Evolutionary conservation across 768 basidiomycete genomes (phyloP).

Genomic region (Mycena belliarum): DNA sequence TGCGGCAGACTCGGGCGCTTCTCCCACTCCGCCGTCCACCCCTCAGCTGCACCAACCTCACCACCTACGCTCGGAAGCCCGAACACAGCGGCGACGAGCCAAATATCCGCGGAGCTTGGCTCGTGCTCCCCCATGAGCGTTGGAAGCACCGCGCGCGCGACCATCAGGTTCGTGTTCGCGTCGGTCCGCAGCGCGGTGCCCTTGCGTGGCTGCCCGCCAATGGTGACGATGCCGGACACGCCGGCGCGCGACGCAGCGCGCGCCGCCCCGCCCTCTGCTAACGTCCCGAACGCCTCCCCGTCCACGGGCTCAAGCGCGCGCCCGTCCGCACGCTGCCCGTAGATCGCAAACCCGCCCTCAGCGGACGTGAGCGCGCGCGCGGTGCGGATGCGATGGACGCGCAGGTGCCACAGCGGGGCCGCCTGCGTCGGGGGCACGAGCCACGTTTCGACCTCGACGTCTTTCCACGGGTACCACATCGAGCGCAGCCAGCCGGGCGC

Average conservation of each 20-base stretch:
- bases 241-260: constrained; percentile 62
- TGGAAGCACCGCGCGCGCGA: constrained; percentile 66
- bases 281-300: constrained; percentile 47
- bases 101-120: constrained; percentile 42
- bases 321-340: constrained; percentile 64
- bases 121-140: constrained; percentile 55
- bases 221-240: constrained; percentile 59
- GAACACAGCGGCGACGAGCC: constrained; percentile 70
- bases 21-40: constrained; percentile 52
- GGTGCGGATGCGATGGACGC: constrained; percentile 63
- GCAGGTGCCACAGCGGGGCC: constrained; percentile 67
- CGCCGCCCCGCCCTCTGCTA: constrained; percentile 46
- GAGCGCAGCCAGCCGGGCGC: constrained; percentile 53
- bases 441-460: constrained; percentile 75
- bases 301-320: constrained; percentile 55
- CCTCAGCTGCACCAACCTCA: constrained; percentile 37
- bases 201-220: constrained; percentile 34
- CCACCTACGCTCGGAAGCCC: constrained; percentile 49
- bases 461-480: constrained; percentile 76
- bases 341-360: constrained; percentile 72
- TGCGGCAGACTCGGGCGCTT: constrained; percentile 44
- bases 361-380: constrained; percentile 55
- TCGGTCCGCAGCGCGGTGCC: constrained; percentile 60
- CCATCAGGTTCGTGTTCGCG: constrained; percentile 72
- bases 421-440: constrained; percentile 61